A percentile compares a stretch with the other conserved stretches of the same genome.
These are phyloP conservation scores for Ricinus communis DNA, from an alignment of 345 rosid species.

Conservation along the genomic window DNA sequence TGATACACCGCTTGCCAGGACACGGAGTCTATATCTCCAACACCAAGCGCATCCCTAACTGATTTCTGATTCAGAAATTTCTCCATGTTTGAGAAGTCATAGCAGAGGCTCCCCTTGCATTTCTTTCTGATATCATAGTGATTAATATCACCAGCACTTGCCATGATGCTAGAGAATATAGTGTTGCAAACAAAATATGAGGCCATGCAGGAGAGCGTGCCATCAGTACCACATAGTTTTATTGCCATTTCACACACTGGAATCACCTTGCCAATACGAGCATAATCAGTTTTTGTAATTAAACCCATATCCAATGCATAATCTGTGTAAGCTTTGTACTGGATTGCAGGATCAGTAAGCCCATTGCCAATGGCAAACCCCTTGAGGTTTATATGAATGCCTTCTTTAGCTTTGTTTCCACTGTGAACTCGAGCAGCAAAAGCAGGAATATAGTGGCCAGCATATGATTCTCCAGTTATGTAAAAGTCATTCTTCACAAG, in stretches of 20 bases:
- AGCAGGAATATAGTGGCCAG: slow-evolving; percentile 99
- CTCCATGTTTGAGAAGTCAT: slow-evolving; percentile 99
- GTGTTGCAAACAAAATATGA: slow-evolving; percentile 88
- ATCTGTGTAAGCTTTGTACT: slow-evolving; percentile 95
- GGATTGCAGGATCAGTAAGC: slow-evolving; percentile 89
- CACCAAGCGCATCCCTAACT: slow-evolving; percentile 79
- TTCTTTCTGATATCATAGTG: slow-evolving; percentile 91
- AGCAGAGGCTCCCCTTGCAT: slow-evolving; percentile 86
- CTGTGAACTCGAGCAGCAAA: slow-evolving; percentile 85
- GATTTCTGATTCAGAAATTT: slow-evolving; percentile 66
- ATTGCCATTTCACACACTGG: slow-evolving; percentile 84
- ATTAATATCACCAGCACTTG: slow-evolving; percentile 60
- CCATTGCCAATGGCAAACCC: slow-evolving; percentile 99
- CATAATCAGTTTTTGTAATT: slow-evolving; percentile 52
- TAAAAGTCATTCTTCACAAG: slow-evolving; percentile 74
- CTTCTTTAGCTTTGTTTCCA: slow-evolving; percentile 94
- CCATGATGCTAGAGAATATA: slow-evolving; percentile 69
- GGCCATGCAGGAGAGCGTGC: slow-evolving; percentile 90
- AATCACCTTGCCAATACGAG: slow-evolving; percentile 67
- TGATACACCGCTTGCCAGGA: slow-evolving; percentile 78
- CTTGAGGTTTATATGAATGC: slow-evolving; percentile 86
- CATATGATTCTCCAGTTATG: slow-evolving; percentile 98
- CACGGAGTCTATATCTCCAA: slow-evolving; percentile 78
- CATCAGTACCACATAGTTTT: slow-evolving; percentile 98
- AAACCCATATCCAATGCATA: slow-evolving; percentile 89